Evolutionary conservation across 108 stramenopile genomes (phyloP), one percentile per base, ranked within the genome.

Genomic region (Cyclotella baltica): DNA sequence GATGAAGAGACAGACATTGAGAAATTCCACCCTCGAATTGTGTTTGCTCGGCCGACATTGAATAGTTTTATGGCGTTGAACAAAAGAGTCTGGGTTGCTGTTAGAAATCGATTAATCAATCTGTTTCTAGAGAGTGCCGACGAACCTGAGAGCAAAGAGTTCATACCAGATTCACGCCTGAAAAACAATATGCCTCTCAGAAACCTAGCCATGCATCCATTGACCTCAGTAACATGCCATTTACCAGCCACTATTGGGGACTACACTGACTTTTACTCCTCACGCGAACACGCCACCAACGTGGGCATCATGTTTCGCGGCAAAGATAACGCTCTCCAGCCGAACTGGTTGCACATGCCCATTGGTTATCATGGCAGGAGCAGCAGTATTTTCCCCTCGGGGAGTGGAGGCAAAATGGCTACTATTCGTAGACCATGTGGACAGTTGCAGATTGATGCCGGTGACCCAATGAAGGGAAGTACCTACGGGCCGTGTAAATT

Each of bases 301-400:
- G 89, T 96, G 20, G 95, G 95, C 4, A 95, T 81, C 63, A 96
- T 97, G 94, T 96, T 96, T 71, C 90, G 97, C 13, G 97, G 97
- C 33, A 91, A 87, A 38, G 96, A 96, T 23, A 92, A 96, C 72
- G 97, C 97, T 13, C 86, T 96, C 47, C 93, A 95, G 63, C 95
- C 97, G 16, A 96, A 96, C 66, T 96, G 96, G 96, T 80, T 96
- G 25, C 95, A 96, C 70, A 77, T 96, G 62, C 97, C 97, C 16
- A 92, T 98, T 4, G 97, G 97, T 27, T 98, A 98, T 75, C 96
- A 98, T 73, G 95, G 96, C 1, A 91, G 96, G 27, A 62, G 92
- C 2, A 92, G 90, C 34, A 90, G 90, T 50, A 87, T 98, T 22
- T 81, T 63, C 38, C 73, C 80, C 5, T 35, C 36, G 4, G 72